phyloP scores from a whole-genome alignment of 345 rosid genomes.

The Xanthoceras sorbifolium region DNA sequence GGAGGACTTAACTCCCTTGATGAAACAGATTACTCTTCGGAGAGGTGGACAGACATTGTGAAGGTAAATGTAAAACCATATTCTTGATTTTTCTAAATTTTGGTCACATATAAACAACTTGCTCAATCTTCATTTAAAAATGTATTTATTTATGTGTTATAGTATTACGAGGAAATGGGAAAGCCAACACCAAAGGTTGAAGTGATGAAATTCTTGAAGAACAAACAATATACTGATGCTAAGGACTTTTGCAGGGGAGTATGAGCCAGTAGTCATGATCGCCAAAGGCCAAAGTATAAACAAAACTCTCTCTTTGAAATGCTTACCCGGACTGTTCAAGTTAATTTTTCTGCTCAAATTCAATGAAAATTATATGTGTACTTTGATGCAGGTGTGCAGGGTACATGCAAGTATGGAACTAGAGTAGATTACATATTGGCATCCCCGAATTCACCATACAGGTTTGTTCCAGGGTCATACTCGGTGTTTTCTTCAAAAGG shows the following conservation, averaged over 20 bases:
- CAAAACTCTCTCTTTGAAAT: background rate
- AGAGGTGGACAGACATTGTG: slow-evolving; percentile 86
- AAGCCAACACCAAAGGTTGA: slow-evolving; percentile 87
- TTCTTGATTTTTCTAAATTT: background rate
- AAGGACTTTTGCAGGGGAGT: slow-evolving; percentile 94
- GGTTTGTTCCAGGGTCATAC: slow-evolving; percentile 83
- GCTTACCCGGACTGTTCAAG: background rate
- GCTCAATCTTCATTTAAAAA: background rate
- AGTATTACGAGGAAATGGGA: slow-evolving; percentile 96
- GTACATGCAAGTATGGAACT: slow-evolving; percentile 97
- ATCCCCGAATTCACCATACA: slow-evolving; percentile 73
- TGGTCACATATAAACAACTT: background rate
- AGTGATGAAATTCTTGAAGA: slow-evolving; percentile 82
- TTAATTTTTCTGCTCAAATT: background rate
- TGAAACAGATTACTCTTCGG: slow-evolving; percentile 73
- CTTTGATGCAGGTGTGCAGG: slow-evolving; percentile 71
- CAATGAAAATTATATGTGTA: background rate
- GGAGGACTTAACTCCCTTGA: slow-evolving; percentile 90
- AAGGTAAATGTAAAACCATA: slow-evolving; percentile 45
- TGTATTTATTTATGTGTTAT: background rate
- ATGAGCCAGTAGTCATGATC: slow-evolving; percentile 82
- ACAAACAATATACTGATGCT: slow-evolving; percentile 72
- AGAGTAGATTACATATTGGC: slow-evolving; percentile 84
- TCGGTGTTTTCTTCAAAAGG: slow-evolving; percentile 91
- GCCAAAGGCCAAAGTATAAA: slow-evolving; percentile 96